Evolutionary conservation across 1,139 yeast species (phyloP), one percentile per base, ranked within the genome.

Genomic region (Geotrichum citri-aurantii): DNA sequence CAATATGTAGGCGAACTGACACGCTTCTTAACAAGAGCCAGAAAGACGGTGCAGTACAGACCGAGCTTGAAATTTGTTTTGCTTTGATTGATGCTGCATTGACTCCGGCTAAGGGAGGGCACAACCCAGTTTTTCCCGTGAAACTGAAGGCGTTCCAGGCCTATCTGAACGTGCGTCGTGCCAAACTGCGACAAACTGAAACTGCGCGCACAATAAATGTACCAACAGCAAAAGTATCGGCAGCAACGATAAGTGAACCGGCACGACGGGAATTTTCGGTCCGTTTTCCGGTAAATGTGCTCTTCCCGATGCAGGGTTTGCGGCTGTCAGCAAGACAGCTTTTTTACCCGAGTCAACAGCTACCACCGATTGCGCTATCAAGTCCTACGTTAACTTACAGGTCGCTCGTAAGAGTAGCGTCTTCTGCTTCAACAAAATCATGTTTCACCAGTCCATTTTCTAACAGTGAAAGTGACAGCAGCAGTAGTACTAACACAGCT

Each of bases 1-100:
- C 49, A 14, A 50, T 56, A 5, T 52, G 52, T 19, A 6, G 23
- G 17, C 40, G 40, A 8, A 50, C 48, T 11, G 55, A 47, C 11
- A 37, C 21, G 7, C 21, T 37, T n/a, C 44, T 37, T 12, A n/a
- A 17, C 44, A 37, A n/a, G 19, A 37, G 7, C 17, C 44, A 14
- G 19, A 4, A n/a, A 4, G 10, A 14, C 19, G 7, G 7, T 7
- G 14, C 6, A 37, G 19, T n/a, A 4, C 7, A 37, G 21, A 37
- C 21, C 5, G 44, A 37, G 14, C 44, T 37, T n/a, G n/a, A 8
- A n/a, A 19, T 14, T n/a, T 37, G 44, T 19, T 37, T n/a, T 37
- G 44, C 44, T 4, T 5, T 37, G n/a, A 37, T 37, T 37, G 19
- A 37, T 5, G 44, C 44, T 37, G 44, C 44, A 2, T 17, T 19